Conservation (phyloP, 352 stramenopile genomes). For the Globisporangium middletonii region DNA sequence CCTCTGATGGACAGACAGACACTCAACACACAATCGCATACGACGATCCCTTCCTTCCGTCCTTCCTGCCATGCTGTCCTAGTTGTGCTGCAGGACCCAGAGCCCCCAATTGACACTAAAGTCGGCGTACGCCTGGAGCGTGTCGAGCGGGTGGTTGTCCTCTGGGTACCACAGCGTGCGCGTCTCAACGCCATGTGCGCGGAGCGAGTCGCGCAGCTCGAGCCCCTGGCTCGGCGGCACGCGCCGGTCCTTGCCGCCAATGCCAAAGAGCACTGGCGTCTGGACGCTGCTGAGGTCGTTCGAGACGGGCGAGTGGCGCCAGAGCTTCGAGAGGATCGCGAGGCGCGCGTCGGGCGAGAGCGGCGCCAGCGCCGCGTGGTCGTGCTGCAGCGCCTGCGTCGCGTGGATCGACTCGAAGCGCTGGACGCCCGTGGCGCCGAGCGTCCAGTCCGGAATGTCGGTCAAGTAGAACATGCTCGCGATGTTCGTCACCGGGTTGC, state of each 20-base stretch:
- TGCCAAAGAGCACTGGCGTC: slow-evolving; percentile 88
- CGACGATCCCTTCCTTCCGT: not conserved
- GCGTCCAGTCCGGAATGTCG: slow-evolving; percentile 97
- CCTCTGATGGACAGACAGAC: too few relatives aligned
- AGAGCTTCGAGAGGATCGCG: slow-evolving; percentile 76
- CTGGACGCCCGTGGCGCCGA: slow-evolving; percentile 79
- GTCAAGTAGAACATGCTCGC: slow-evolving; percentile 90
- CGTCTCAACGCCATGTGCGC: slow-evolving; percentile 40
- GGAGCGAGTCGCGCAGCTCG: slow-evolving; percentile 90
- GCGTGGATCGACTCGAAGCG: slow-evolving; percentile 86
- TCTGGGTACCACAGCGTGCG: slow-evolving; percentile 70
- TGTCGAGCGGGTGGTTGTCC: slow-evolving; percentile 63
- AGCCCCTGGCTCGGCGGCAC: slow-evolving; percentile 90
- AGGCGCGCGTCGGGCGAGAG: slow-evolving; percentile 41
- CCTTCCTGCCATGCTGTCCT: not conserved
- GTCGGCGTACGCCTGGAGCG: slow-evolving; percentile 57
- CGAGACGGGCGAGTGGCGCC: slow-evolving; percentile 82
- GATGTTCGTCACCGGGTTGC: slow-evolving; percentile 94
- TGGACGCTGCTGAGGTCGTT: slow-evolving; percentile 82
- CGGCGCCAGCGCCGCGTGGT: slow-evolving; percentile 19
- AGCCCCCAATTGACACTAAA: slow-evolving; percentile 75
- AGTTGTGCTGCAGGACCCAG: slow-evolving; percentile 64
- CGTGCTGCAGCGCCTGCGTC: slow-evolving; percentile 38
- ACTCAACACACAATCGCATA: not conserved
- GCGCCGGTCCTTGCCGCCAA: slow-evolving; percentile 89